Evolutionary conservation across 805 yeast genomes (phyloP).

Genomic region (Candida ovalis): DNA sequence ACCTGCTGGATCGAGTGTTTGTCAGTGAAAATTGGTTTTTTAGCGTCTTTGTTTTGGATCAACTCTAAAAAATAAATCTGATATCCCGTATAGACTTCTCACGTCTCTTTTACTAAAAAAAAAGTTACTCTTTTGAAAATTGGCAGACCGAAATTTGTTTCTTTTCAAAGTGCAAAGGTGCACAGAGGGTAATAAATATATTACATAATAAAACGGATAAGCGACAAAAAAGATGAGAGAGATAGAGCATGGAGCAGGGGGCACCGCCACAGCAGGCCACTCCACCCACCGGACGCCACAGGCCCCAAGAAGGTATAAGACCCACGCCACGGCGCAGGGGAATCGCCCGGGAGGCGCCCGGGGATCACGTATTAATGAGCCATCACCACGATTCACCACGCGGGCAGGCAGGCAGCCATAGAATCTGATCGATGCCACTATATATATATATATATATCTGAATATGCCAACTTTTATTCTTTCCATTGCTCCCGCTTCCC

Average conservation of each 20-base stretch:
- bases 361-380: background rate
- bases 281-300: background rate
- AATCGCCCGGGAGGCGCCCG: conserved; percentile 1
- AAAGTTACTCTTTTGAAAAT: too few species aligned
- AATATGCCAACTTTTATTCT: background rate
- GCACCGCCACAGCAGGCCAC: background rate
- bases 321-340: background rate
- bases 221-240: too few species aligned
- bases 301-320: background rate
- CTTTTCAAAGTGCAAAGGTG: background rate
- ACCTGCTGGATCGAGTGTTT: background rate
- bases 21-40: too few species aligned
- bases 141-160: too few species aligned
- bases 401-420: background rate
- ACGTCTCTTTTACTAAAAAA: too few species aligned
- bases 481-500: too few species aligned
- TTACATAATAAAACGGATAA: too few species aligned
- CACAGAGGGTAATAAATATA: too few species aligned
- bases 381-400: background rate
- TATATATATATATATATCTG: background rate
- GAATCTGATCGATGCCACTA: background rate
- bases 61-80: too few species aligned
- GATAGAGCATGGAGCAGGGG: too few species aligned
- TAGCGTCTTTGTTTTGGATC: too few species aligned
- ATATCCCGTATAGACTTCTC: too few species aligned